Evolutionary conservation across 805 yeast genomes (phyloP), one percentile per base, ranked within the genome.

Genomic region (Starmerella bacillaris): DNA sequence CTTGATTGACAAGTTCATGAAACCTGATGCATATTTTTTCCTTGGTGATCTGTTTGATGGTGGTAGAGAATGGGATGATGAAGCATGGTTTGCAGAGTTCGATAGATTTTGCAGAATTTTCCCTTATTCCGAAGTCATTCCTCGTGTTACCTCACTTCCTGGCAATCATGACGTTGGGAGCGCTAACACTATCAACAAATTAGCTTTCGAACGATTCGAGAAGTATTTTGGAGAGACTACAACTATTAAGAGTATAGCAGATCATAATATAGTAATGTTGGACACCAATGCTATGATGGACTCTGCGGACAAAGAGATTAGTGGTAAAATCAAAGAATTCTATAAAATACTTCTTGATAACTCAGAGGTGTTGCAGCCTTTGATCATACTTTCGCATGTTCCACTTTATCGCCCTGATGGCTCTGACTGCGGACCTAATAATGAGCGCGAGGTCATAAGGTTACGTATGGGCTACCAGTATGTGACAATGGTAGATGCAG

Each of bases 121-220:
- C 54, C 74, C 77, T 5, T 53, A 59, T 60, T 30, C 44, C 2
- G 4, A 8, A 3, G 18, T 14, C 6, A 35, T 30, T 2, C 27
- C 30, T 12, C 46, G 40, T 19, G 27, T 24, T 27, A 22, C 27
- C 15, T 58, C 64, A n/a, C 46, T 68, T 21, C 94, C 94, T 0
- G 99, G 98, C 2, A 89, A 89, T 51, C 99, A 89, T 53, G 99
- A 89, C 52, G 80, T 92, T 43, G 99, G 99, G 0, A 86, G 77
- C 57, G 94, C 89, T 20, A 69, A 73, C 39, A 70, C 72, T 0
- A 70, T 89, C 12, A 61, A 70, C 14, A 62, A 64, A 18, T 55
- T 61, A 1, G 70, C 74, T 18, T 56, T 68, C 30, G 56, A 68
- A 24, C 58, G 96, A 44, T 89, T 84, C 55, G 57, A 66, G 27